phyloP scores from a whole-genome alignment of 345 rosid genomes.

The Kernera saxatilis region DNA sequence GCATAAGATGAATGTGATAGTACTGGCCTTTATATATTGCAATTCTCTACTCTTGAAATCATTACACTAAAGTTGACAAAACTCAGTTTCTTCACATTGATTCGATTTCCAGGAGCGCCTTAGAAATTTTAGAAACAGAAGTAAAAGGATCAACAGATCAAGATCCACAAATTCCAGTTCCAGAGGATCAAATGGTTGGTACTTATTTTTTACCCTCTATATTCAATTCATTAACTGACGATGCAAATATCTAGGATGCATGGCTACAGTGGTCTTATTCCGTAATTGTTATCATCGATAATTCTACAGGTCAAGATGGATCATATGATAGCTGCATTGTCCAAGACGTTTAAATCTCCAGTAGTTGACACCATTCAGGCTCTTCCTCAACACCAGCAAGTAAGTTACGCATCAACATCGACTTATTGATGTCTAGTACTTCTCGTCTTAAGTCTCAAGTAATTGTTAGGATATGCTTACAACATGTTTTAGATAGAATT shows the following conservation, averaged over 20 bases:
- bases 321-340: slow-evolving; percentile 79
- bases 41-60: not conserved
- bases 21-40: not conserved
- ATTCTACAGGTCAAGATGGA: slow-evolving; percentile 62
- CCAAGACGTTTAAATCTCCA: slow-evolving; percentile 79
- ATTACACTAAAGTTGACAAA: not conserved
- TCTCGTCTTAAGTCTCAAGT: not conserved
- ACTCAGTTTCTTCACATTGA: not conserved
- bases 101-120: slow-evolving; percentile 53
- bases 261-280: not conserved
- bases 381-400: slow-evolving; percentile 98
- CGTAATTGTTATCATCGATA: not conserved
- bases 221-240: not conserved
- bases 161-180: slow-evolving; percentile 18
- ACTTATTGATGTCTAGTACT: not conserved
- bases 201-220: not conserved
- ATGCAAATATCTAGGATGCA: not conserved
- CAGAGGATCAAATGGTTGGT: slow-evolving; percentile 42
- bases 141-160: slow-evolving; percentile 35
- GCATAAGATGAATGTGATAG: slow-evolving; percentile 3
- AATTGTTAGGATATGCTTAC: not conserved
- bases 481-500: not conserved
- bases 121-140: slow-evolving; percentile 75
- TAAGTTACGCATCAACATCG: slow-evolving; percentile 25
- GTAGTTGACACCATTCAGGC: slow-evolving; percentile 77